These are phyloP conservation scores for Suillus weaverae DNA, from an alignment of 768 basidiomycete species.

Conservation along the genomic window DNA sequence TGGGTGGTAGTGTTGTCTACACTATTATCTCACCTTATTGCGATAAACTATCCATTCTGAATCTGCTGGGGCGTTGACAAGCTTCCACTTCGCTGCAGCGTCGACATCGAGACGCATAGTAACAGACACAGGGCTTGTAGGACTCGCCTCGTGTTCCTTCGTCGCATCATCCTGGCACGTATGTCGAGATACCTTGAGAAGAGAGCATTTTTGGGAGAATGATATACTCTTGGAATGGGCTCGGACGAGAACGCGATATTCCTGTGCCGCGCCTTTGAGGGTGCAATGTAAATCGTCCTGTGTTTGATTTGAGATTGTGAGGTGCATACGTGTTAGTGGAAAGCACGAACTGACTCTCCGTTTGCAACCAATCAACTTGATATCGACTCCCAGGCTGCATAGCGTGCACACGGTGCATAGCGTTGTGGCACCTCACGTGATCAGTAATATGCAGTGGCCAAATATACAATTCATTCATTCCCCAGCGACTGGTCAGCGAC, in stretches of 20 bases:
- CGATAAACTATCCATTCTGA: constrained; percentile 62
- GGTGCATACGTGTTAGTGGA: constrained; percentile 19
- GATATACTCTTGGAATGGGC: constrained; percentile 24
- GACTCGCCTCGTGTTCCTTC: constrained; percentile 18
- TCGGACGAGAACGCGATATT: constrained; percentile 16
- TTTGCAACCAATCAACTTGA: too few relatives aligned
- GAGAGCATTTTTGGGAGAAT: constrained; percentile 20
- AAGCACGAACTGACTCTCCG: background rate
- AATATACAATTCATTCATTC: too few relatives aligned
- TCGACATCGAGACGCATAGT: constrained; percentile 23
- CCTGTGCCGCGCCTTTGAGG: constrained; percentile 5
- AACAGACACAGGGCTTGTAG: constrained; percentile 14
- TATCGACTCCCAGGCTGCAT: too few relatives aligned
- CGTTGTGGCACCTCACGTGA: background rate
- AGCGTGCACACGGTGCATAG: too few relatives aligned
- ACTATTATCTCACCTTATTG: constrained; percentile 42
- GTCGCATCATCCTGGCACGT: constrained; percentile 15
- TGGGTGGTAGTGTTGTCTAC: background rate
- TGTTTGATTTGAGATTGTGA: constrained; percentile 41
- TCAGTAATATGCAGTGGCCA: background rate
- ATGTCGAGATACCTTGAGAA: constrained; percentile 19
- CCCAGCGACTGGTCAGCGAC: background rate
- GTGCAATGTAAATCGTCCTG: constrained; percentile 24
- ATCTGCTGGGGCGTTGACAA: constrained; percentile 39
- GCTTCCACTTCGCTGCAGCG: constrained; percentile 45